Evolutionary conservation across 768 basidiomycete genomes (phyloP).

Genomic region (Tylopilus balloui): DNA sequence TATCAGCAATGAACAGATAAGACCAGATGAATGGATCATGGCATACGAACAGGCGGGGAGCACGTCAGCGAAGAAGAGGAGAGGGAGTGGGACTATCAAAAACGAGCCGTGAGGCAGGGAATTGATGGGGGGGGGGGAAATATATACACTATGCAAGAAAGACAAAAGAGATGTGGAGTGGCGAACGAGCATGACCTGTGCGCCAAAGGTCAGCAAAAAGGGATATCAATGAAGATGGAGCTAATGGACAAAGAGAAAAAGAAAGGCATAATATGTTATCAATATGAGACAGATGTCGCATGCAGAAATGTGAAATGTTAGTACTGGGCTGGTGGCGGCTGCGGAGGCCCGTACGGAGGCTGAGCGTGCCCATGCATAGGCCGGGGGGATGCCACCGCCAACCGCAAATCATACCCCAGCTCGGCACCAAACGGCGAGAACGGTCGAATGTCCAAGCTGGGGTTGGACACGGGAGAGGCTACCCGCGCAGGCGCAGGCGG

Average conservation of each 20-base stretch:
- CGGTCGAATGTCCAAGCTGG: slow-evolving; percentile 37
- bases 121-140: background rate
- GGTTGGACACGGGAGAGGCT: slow-evolving; percentile 5
- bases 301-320: background rate
- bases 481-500: slow-evolving; percentile 11
- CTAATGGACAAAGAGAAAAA: background rate
- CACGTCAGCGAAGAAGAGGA: background rate
- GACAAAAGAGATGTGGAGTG: background rate
- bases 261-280: slow-evolving; percentile 14
- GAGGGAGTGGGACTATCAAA: background rate
- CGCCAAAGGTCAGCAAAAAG: background rate
- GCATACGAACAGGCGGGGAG: background rate
- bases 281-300: slow-evolving; percentile 10
- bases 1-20: background rate
- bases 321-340: slow-evolving; percentile 15
- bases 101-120: background rate
- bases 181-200: background rate
- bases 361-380: slow-evolving; percentile 3
- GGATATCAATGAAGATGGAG: slow-evolving; percentile 6
- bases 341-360: background rate
- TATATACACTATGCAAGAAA: background rate
- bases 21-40: background rate
- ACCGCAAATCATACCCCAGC: slow-evolving; percentile 13
- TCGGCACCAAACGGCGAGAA: slow-evolving; percentile 46
- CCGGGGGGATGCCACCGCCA: slow-evolving; percentile 1